Evolutionary conservation across 495 filamentous ascomycete genomes (phyloP), one percentile per base, ranked within the genome.

Genomic region (Trichoderma orchidacearum): DNA sequence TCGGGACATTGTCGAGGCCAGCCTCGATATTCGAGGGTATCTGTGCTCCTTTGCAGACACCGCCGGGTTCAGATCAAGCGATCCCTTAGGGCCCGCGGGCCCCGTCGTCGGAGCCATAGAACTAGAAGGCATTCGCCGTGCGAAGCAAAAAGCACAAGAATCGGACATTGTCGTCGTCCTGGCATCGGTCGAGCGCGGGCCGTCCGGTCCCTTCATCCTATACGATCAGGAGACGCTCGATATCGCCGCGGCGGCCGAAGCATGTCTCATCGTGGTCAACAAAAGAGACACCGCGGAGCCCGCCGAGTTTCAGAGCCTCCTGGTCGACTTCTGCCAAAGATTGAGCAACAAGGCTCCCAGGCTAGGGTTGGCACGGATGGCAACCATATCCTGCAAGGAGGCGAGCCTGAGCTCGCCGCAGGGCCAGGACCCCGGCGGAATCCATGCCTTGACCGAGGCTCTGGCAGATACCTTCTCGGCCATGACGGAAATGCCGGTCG

Each of bases 21-120:
- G 87, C 21, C 76, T 98, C 13, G 94, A 98, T 69, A 77, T 98
- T 38, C 84, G 85, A 0, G 93, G 93, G 0, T 98, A 85, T 71
- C 83, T 87, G 58, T 93, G 90, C 62, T 85, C 86, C 17, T 78
- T 97, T 52, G 92, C 89, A 18, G 93, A 98, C 68, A 96, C 92
- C 60, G 93, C 93, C 21, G 93, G 93, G 1, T 81, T 98, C 67
- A 79, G 80, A 17, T 70, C 63, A 8, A 34, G 30, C 17, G 31
- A 34, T 35, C 27, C 28, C 23, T 53, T 25, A 57, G 61, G 60
- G n/a, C 55, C 55, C 29, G 54, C 54, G 30, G 62, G 53, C 50
- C 48, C 51, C 58, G 48, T n/a, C n/a, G 79, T 93, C 61, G 88
- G 93, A 1, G 80, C 77, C 15, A 75, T 98, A 6, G 93, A 98